Evolutionary conservation across 148 eudicot genomes (phyloP), one percentile per base, ranked within the genome.

Genomic region (Fagopyrum esculentum): DNA sequence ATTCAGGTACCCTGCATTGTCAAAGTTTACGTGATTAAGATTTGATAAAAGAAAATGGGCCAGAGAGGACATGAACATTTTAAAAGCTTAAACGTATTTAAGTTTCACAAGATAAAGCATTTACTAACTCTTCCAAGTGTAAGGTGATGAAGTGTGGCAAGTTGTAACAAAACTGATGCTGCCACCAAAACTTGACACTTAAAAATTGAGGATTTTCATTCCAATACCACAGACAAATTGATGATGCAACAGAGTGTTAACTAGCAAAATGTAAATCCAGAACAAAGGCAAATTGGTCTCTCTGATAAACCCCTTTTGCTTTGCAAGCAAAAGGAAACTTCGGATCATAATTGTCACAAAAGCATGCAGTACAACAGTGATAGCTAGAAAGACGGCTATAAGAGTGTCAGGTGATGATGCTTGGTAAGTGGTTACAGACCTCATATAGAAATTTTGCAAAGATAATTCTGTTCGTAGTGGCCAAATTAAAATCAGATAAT

Each of bases 1-100:
- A 75, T 64, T 83, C 92, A 69, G 78, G 74, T 44, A 75, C 81
- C 77, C 97, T 92, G 89, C 83, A 66, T 66, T n/a, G 19, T 43
- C 71, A 66, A 66, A 46, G 47, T 66, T 66, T 45, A 66, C 40
- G 11, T 7, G 16, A 63, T 26, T 11, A 10, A 63, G 69, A 63
- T 63, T 29, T 0, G 69, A 63, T 10, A 12, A 35, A 63, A 63
- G 44, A 30, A 9, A 57, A 57, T 13, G 69, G 44, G 16, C 15
- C 69, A 63, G 6, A 6, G 69, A 63, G 6, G 44, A 63, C 45
- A 29, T 11, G 45, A 29, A 7, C 45, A 29, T 9, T 63, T 63
- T 9, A 30, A 63, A 63, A 63, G 45, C 69, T 3, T 6, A 26
- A 19, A 5, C 5, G 22, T 4, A 22, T 3, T 9, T 1, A 30